Evolutionary conservation across 345 rosid species (phyloP).

Genomic region (Lumnitzera racemosa): DNA sequence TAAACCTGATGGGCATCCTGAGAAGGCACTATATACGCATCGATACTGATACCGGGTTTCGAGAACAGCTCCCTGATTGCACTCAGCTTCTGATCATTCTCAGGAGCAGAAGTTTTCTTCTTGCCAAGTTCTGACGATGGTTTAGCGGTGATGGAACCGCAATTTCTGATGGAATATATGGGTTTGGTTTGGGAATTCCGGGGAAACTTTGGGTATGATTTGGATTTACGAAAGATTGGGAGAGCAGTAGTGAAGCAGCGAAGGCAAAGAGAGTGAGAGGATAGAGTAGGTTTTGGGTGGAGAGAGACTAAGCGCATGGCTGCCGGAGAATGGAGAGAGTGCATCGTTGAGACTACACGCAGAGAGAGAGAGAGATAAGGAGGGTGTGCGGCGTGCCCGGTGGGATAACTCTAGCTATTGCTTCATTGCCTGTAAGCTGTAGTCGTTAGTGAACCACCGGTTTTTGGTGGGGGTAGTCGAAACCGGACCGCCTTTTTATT

Average conservation of each 20-base stretch:
- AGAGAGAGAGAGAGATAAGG: constrained; percentile 8
- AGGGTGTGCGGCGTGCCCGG: neutral
- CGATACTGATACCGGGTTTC: constrained; percentile 66
- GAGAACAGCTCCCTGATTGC: constrained; percentile 61
- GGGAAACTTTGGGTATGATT: constrained; percentile 11
- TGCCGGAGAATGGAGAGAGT: constrained; percentile 7
- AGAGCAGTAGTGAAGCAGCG: constrained; percentile 29
- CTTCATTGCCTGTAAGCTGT: too few species aligned
- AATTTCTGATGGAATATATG: constrained; percentile 25
- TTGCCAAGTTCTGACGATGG: constrained; percentile 60
- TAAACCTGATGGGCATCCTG: constrained; percentile 95
- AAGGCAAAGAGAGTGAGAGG: constrained; percentile 7
- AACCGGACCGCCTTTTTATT: too few species aligned
- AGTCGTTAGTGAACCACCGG: too few species aligned
- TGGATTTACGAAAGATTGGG: constrained; percentile 30
- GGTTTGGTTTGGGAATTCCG: constrained; percentile 16
- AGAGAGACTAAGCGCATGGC: constrained; percentile 6
- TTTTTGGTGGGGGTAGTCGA: too few species aligned
- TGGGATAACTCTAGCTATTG: too few species aligned
- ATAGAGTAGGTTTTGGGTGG: neutral
- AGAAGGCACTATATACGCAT: constrained; percentile 92
- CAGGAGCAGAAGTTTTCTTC: constrained; percentile 19
- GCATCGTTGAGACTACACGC: neutral
- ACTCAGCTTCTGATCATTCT: constrained; percentile 62
- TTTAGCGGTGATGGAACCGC: constrained; percentile 61